phyloP scores from a whole-genome alignment of 495 filamentous ascomycete genomes.

The Pseudevernia furfuracea region DNA sequence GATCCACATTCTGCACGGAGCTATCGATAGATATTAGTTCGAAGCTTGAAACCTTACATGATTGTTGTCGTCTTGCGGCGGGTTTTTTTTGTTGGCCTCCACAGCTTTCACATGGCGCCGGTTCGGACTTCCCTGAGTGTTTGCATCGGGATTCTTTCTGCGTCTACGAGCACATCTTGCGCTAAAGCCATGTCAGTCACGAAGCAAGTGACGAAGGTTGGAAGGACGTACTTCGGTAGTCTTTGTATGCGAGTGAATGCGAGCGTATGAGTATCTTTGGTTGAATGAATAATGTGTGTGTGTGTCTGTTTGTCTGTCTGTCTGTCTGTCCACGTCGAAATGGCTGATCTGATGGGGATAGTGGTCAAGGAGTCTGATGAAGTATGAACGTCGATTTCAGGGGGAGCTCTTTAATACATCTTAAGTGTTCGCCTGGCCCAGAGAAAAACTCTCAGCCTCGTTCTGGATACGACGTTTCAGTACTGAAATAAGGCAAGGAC shows the following conservation, averaged over 20 bases:
- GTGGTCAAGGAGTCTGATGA: neutral
- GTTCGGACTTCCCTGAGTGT: neutral
- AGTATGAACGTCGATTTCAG: neutral
- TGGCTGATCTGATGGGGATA: neutral
- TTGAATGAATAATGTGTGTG: neutral
- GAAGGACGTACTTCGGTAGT: neutral
- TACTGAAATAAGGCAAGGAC: neutral
- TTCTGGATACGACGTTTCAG: no score
- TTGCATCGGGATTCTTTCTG: no score
- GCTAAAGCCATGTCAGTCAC: neutral
- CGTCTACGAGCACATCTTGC: neutral
- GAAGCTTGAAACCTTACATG: neutral
- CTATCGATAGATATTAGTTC: neutral
- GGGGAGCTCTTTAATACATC: neutral
- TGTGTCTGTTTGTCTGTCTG: no score
- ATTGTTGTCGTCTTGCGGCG: no score
- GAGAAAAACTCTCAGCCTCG: no score
- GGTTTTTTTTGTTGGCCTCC: no score
- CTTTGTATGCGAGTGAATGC: neutral
- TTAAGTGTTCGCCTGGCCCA: neutral
- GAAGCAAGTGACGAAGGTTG: neutral
- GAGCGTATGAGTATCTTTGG: neutral
- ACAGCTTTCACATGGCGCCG: no score
- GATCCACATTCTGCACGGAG: no score
- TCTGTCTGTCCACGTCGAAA: neutral